phyloP scores from a whole-genome alignment of 106 monocot species.

The Triglochin maritima region DNA sequence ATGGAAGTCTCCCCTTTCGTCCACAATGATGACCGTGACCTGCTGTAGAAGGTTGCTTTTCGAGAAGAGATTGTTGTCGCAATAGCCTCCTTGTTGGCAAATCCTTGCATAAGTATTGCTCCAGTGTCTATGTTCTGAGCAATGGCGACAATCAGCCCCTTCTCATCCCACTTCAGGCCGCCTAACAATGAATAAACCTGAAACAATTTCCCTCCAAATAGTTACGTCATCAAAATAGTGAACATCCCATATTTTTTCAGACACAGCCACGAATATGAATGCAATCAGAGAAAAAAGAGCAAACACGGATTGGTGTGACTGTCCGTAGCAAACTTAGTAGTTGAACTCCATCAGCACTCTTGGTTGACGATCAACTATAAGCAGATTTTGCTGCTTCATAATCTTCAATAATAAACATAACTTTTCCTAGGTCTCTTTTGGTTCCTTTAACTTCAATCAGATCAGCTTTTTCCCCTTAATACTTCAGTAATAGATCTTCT shows the following conservation, averaged over 20 bases:
- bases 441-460: too few species aligned
- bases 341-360: too few species aligned
- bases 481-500: too few species aligned
- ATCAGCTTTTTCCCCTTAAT: too few species aligned
- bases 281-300: too few species aligned
- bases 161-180: constrained; percentile 77
- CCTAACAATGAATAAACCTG: constrained; percentile 52
- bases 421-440: too few species aligned
- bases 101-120: constrained; percentile 95
- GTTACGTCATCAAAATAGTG: background rate
- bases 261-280: too few species aligned
- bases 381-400: too few species aligned
- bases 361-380: too few species aligned
- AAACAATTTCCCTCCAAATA: background rate
- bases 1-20: constrained; percentile 92
- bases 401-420: too few species aligned
- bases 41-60: constrained; percentile 93
- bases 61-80: constrained; percentile 51
- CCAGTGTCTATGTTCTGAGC: constrained; percentile 93
- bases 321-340: too few species aligned
- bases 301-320: too few species aligned
- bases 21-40: constrained; percentile 83
- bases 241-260: background rate
- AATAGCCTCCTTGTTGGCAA: constrained; percentile 84
- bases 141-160: constrained; percentile 84